A percentile compares a stretch with the other conserved stretches of the same genome.
These are phyloP conservation scores for Anthracocystis panici-leucophaei DNA, from an alignment of 1,284 basidiomycete genomes.

Conservation along the genomic window DNA sequence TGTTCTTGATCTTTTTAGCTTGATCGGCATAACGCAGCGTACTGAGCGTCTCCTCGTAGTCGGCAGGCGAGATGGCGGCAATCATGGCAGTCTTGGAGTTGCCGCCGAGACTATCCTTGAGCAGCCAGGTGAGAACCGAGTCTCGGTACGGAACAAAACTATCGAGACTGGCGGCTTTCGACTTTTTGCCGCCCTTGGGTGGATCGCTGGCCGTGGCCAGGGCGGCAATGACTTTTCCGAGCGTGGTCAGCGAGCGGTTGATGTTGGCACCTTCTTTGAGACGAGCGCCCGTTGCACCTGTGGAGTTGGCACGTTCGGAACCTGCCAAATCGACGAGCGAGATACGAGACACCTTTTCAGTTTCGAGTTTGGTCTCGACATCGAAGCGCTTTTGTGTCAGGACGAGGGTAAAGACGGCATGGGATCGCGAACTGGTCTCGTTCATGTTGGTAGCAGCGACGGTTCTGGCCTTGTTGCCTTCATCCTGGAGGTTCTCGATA, in stretches of 20 bases:
- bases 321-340: conserved; percentile 66
- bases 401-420: conserved; percentile 65
- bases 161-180: conserved; percentile 46
- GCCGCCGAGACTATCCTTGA: conserved; percentile 67
- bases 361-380: conserved; percentile 56
- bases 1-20: conserved; percentile 99
- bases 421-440: conserved; percentile 64
- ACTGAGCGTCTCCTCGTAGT: conserved; percentile 97
- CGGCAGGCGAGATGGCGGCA: conserved; percentile 95
- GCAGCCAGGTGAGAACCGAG: conserved; percentile 70
- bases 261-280: conserved; percentile 70
- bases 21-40: conserved; percentile 93
- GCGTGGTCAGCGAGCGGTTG: conserved; percentile 59
- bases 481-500: conserved; percentile 99
- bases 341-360: conserved; percentile 65
- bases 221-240: conserved; percentile 65
- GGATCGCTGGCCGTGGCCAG: conserved; percentile 60
- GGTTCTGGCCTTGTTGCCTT: conserved; percentile 87
- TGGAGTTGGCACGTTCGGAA: conserved; percentile 67
- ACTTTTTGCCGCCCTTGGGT: conserved; percentile 52
- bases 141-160: conserved; percentile 66
- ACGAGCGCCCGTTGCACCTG: conserved; percentile 66
- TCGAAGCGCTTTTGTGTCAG: conserved; percentile 60
- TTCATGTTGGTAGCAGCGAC: conserved; percentile 68
- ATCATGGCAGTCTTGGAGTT: conserved; percentile 74